phyloP scores from a whole-genome alignment of 2,329 filamentous ascomycete genomes.

The Hyphodiscus sp. region DNA sequence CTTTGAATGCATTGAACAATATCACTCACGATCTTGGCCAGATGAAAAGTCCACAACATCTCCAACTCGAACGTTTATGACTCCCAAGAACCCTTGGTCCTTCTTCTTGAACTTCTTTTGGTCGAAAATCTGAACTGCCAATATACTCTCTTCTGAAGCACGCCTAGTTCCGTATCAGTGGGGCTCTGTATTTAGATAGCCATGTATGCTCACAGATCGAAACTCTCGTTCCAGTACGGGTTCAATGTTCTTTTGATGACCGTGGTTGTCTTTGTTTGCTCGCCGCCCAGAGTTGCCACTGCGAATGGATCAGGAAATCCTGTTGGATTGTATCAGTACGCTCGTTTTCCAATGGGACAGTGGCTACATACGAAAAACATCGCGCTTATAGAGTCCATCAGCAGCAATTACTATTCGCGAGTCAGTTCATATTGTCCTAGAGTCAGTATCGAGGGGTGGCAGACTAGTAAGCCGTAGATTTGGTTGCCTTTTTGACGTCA shows the following conservation, averaged over 20 bases:
- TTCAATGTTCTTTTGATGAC: slow-evolving; percentile 97
- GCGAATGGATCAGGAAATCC: slow-evolving; percentile 97
- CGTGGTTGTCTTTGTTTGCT: slow-evolving; percentile 96
- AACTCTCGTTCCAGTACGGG: slow-evolving; percentile 99
- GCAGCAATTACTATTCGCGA: slow-evolving; percentile 79
- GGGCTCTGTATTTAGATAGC: neutral
- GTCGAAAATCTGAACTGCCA: slow-evolving; percentile 97
- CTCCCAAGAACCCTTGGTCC: slow-evolving; percentile 96
- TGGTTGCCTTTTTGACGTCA: slow-evolving; percentile 52
- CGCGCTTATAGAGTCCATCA: slow-evolving; percentile 96
- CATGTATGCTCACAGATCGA: slow-evolving; percentile 68
- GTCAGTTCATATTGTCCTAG: slow-evolving; percentile 27
- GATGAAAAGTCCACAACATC: slow-evolving; percentile 87
- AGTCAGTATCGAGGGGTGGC: slow-evolving; percentile 26
- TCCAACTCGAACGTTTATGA: slow-evolving; percentile 94
- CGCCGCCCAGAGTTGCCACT: slow-evolving; percentile 92
- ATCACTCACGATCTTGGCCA: slow-evolving; percentile 75
- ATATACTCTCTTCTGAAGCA: slow-evolving; percentile 90
- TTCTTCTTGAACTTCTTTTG: slow-evolving; percentile 99
- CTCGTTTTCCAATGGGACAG: neutral
- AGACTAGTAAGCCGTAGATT: slow-evolving; percentile 93
- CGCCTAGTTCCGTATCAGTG: slow-evolving; percentile 47
- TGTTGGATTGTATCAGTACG: slow-evolving; percentile 34
- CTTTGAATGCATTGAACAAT: slow-evolving; percentile 5
- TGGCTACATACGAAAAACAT: slow-evolving; percentile 84